Base-by-base conservation (phyloP, 257 asterid genomes). In the Mentha longifolia region DNA sequence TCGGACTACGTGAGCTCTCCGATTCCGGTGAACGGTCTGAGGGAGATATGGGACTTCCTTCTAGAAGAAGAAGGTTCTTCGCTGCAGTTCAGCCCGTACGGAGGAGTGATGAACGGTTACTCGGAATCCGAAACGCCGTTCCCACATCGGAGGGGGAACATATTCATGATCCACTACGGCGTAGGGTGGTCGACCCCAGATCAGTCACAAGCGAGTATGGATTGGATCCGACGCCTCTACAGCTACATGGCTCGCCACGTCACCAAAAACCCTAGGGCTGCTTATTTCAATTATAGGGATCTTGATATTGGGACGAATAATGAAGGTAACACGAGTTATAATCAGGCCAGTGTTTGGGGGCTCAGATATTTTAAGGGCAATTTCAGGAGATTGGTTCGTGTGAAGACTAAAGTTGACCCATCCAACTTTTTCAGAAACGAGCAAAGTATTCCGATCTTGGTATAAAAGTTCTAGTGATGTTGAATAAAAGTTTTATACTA, bases 91-190 rank as follows among this genome's bases (percentile, higher is more conserved):
- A 79, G 82, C 5, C 86, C 84, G 0, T 82, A 79, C 19, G 84
- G 84, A 39, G 84, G 86, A 15, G 73, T 51, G 12, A 5, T 82
- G 50, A 62, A 70, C 63, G 42, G 58, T 0, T 42, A 46, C 45
- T 73, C 82, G 2, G 84, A 73, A 70, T 76, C 78, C 0, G 84
- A 79, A 66, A 79, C 76, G 9, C 84, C 84, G 5, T 82, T 82
- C 65, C 80, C 82, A 1, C 86, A 82, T 67, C 47, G 84, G 31
- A 15, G 72, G 3, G 86, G 86, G 0, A 73, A 54, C 20, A 61
- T 73, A 25, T 82, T 64, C 78, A 69, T 70, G 78, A 79, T 82
- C 47, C 78, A 82, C 5, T 79, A 82, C 7, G 63, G 16, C 9
- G 71, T 79, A 0, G 11, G 0, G 0, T 82, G 80, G 84, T 1